A percentile compares a stretch with the other conserved stretches of the same genome.
Evolutionary conservation across 1,284 basidiomycete genomes (phyloP).

Genomic region (Wolfiporia cocos): DNA sequence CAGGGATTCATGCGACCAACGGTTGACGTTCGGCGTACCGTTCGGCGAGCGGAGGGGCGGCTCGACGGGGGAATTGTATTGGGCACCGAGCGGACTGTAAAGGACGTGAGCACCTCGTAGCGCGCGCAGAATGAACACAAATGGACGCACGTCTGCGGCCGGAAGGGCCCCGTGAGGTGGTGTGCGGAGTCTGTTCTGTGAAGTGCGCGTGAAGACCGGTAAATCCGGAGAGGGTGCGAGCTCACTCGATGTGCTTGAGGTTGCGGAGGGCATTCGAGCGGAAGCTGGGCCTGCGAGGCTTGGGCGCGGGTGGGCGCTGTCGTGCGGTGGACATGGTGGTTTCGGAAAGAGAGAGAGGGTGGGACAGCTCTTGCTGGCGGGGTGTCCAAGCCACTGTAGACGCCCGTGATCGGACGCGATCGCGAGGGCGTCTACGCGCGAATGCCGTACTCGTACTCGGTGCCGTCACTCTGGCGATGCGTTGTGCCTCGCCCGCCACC

Average conservation of each 20-base stretch:
- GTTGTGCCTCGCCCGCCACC: neutral
- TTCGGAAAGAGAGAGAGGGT: neutral
- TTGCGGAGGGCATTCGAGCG: slow-evolving; percentile 4
- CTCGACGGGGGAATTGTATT: slow-evolving; percentile 1
- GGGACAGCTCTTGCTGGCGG: no score
- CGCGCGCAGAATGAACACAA: neutral
- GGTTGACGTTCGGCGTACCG: slow-evolving; percentile 4
- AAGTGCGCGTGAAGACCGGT: neutral
- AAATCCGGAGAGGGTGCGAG: neutral
- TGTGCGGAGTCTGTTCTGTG: slow-evolving; percentile 45
- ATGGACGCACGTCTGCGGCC: slow-evolving; percentile 50
- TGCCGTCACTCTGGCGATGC: no score
- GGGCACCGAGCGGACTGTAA: slow-evolving; percentile 35
- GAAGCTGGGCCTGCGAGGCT: neutral
- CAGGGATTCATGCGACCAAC: slow-evolving; percentile 17
- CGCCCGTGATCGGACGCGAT: neutral
- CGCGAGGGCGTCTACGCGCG: neutral
- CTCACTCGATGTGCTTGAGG: slow-evolving; percentile 6
- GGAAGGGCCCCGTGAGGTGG: slow-evolving; percentile 54
- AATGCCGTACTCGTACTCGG: no score
- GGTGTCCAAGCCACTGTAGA: no score
- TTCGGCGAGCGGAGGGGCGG: neutral
- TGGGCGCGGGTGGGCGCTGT: neutral
- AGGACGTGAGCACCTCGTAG: neutral
- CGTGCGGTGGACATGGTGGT: slow-evolving; percentile 1